Evolutionary conservation across 768 basidiomycete species (phyloP), one percentile per base, ranked within the genome.

Genomic region (Amanita subjunquillea): DNA sequence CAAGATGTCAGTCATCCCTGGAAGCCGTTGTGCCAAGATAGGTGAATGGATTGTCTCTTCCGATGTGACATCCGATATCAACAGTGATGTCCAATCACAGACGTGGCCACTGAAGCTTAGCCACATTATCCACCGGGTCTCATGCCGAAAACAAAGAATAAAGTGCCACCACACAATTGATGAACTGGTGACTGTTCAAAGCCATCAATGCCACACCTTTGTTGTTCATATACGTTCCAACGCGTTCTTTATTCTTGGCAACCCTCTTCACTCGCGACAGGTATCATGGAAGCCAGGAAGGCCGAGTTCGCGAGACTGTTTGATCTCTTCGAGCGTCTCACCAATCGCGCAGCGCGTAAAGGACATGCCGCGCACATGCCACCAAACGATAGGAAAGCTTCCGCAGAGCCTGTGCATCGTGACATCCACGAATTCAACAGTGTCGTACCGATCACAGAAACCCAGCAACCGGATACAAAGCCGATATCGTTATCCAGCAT

Each of bases 301-400:
- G 72, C 73, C 38, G 80, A 82, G 47, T 77, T 80, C 56, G 75
- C 76, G 2, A 67, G 69, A 49, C 74, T 83, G 32, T 76, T 79
- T 53, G 69, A 82, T 37, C 72, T 83, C 36, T 76, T 79, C 54
- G 69, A 82, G 38, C 72, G 69, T 32, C 72, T 82, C 27, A 73
- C 74, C n/a, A 69, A 72, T 13, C 70, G 70, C 54, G 67, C 73
- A 39, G 60, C 71, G 22, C 68, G 68, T 12, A 58, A 57, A 25
- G 56, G 58, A 50, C 65, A 66, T 30, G 59, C 34, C 13, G 13
- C 65, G 44, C 59, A 59, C 37, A 64, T 32, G 60, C 58, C 50
- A 53, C 55, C 36, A 39, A 20, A 7, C 17, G 37, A 48, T 40
- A 51, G 29, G 30, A 48, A 29, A 25, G 44, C 55, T 42, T 25